A percentile compares a stretch with the other conserved stretches of the same genome.
Conservation (phyloP, 371 early-diverging fungal species). For the Lichtheimia ramosa region DNA sequence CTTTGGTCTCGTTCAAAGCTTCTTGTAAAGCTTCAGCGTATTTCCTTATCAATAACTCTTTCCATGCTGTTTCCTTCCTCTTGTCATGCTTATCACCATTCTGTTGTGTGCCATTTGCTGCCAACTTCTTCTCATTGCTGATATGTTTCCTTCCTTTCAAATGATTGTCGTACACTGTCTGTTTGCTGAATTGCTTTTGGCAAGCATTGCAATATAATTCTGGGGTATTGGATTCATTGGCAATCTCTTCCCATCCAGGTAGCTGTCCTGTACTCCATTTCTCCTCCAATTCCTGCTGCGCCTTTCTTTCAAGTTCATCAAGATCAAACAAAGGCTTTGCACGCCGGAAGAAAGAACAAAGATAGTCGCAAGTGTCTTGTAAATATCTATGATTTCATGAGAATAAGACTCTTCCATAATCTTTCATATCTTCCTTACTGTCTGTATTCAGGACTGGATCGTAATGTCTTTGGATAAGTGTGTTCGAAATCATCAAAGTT, state of each 20-base stretch:
- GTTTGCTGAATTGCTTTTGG: conserved; percentile 81
- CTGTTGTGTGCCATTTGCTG: conserved; percentile 18
- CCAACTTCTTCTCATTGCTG: conserved; percentile 71
- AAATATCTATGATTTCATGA: conserved; percentile 59
- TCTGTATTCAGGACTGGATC: conserved; percentile 60
- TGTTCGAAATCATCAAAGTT: conserved; percentile 67
- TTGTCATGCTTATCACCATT: conserved; percentile 45
- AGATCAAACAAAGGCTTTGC: conserved; percentile 82
- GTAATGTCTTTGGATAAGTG: conserved; percentile 63
- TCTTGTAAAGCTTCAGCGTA: conserved; percentile 62
- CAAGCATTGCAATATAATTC: conserved; percentile 81
- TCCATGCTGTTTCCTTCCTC: conserved; percentile 59
- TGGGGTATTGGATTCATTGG: conserved; percentile 34
- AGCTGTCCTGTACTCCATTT: conserved; percentile 62
- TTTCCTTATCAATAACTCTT: conserved; percentile 65
- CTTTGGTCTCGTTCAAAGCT: conserved; percentile 78
- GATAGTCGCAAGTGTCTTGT: conserved; percentile 60
- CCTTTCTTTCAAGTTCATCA: conserved; percentile 46
- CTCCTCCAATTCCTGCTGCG: conserved; percentile 56
- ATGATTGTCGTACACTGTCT: conserved; percentile 84
- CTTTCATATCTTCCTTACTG: conserved; percentile 31
- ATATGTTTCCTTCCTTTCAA: conserved; percentile 88
- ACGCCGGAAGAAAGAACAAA: conserved; percentile 75
- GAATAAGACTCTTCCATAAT: background rate
- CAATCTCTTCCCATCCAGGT: conserved; percentile 64